Conservation (phyloP, 2,329 filamentous ascomycete species). For the Penicillium occitanis region DNA sequence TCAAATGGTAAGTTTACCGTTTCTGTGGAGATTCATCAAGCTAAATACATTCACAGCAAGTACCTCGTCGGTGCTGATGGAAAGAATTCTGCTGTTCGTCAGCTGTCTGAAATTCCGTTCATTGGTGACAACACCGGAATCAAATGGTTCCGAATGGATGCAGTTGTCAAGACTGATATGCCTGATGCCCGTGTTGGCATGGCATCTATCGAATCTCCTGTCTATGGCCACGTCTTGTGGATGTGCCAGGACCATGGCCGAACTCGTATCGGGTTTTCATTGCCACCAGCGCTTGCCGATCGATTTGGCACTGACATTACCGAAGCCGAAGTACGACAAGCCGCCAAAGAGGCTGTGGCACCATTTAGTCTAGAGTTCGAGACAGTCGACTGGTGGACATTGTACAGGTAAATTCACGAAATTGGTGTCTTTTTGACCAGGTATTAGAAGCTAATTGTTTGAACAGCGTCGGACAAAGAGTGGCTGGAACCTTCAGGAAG, state of each 20-base stretch:
- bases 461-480: slow-evolving; percentile 3
- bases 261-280: neutral
- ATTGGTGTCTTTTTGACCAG: neutral
- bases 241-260: slow-evolving; percentile 6
- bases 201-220: neutral
- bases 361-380: slow-evolving; percentile 4
- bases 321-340: slow-evolving; percentile 6
- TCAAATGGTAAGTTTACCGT: neutral
- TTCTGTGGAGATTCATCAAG: neutral
- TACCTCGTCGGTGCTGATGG: slow-evolving; percentile 3
- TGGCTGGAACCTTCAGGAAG: neutral
- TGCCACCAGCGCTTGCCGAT: neutral
- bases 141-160: slow-evolving; percentile 5
- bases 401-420: neutral
- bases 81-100: slow-evolving; percentile 3
- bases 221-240: slow-evolving; percentile 2
- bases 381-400: neutral
- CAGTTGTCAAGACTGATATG: slow-evolving; percentile 1
- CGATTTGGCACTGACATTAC: neutral
- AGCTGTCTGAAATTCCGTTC: neutral
- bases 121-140: neutral
- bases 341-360: neutral
- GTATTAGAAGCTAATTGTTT: neutral
- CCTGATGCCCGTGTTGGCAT: slow-evolving; percentile 3
- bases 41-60: neutral